Conservation (phyloP, 164 flowering plant species). For the Pachysandra terminalis region DNA sequence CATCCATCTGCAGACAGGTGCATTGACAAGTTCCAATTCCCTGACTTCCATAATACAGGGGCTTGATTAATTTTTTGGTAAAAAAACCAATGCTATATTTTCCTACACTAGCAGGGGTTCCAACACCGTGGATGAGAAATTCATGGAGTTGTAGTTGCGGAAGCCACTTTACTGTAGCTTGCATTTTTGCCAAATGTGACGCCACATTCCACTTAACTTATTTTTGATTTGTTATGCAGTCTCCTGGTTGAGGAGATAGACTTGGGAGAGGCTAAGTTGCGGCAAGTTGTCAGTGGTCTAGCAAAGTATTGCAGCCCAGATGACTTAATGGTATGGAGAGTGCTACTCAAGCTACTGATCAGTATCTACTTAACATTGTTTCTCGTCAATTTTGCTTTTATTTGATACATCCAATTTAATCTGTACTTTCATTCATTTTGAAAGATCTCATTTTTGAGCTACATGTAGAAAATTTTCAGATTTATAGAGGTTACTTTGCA, state of each 20-base stretch:
- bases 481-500: slow-evolving; percentile 9
- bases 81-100: background rate
- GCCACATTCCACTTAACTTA: background rate
- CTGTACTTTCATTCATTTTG: no score
- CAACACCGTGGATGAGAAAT: background rate
- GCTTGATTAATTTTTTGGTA: background rate
- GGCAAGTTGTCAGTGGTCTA: slow-evolving; percentile 98
- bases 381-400: background rate
- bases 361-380: background rate
- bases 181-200: background rate
- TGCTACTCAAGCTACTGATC: background rate
- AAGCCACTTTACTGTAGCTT: background rate
- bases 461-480: background rate
- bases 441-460: no score
- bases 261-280: slow-evolving; percentile 70
- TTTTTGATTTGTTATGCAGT: slow-evolving; percentile 36
- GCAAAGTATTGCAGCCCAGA: slow-evolving; percentile 83
- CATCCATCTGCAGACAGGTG: slow-evolving; percentile 99
- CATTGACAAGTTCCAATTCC: background rate
- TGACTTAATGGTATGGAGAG: slow-evolving; percentile 54
- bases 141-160: background rate
- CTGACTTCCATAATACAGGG: background rate
- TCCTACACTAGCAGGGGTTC: background rate
- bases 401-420: background rate
- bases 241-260: slow-evolving; percentile 97